A percentile compares a stretch with the other conserved stretches of the same genome.
Conservation (phyloP, 2,329 filamentous ascomycete species). For the Neoscytalidium dimidiatum region DNA sequence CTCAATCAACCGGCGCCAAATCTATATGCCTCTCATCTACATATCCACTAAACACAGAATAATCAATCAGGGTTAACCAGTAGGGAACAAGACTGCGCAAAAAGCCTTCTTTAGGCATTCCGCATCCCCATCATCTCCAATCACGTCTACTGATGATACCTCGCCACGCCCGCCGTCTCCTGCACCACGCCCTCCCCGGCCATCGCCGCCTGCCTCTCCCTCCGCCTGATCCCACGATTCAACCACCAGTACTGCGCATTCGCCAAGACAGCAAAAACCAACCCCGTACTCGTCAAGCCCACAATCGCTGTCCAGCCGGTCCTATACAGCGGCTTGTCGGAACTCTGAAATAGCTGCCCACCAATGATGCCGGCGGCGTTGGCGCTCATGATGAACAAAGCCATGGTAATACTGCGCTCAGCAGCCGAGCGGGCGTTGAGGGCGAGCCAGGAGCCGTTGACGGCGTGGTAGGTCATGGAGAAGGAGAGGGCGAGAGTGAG, state of each 20-base stretch:
- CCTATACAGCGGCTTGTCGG: constrained; percentile 22
- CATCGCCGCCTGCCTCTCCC: neutral
- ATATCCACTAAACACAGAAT: too few relatives aligned
- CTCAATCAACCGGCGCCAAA: too few relatives aligned
- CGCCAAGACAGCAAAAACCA: constrained; percentile 15
- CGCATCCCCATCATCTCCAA: neutral
- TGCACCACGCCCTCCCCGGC: neutral
- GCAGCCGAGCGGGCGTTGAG: constrained; percentile 24
- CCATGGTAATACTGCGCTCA: constrained; percentile 25
- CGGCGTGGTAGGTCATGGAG: constrained; percentile 20
- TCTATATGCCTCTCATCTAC: too few relatives aligned
- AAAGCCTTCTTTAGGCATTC: too few relatives aligned
- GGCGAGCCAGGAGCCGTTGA: constrained; percentile 26
- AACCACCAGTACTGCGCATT: constrained; percentile 24
- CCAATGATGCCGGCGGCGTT: constrained; percentile 26
- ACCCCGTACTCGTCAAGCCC: constrained; percentile 10
- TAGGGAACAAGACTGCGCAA: too few relatives aligned
- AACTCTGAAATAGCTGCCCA: constrained; percentile 24
- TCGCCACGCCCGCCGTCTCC: neutral
- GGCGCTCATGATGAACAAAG: constrained; percentile 27
- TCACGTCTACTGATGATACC: constrained; percentile 1
- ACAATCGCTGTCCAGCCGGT: constrained; percentile 25
- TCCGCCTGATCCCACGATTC: constrained; percentile 17
- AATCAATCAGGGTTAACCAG: too few relatives aligned
- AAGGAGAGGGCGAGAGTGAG: constrained; percentile 19